Evolutionary conservation across 208 protist genomes (phyloP).

Genomic region (Wallacemonas sp.): DNA sequence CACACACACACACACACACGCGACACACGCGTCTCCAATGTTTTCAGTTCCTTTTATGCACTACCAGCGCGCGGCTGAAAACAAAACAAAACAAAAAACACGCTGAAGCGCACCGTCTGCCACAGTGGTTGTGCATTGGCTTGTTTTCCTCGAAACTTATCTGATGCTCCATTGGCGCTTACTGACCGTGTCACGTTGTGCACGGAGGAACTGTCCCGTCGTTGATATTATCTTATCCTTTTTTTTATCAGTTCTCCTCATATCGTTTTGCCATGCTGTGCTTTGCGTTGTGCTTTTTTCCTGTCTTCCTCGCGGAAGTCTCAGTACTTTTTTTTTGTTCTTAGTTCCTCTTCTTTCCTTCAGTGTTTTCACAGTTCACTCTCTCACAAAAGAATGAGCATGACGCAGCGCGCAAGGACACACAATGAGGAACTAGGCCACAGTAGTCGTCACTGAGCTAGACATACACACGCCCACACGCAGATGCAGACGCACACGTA

Average conservation of each 20-base stretch:
- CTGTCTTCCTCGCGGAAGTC: not conserved
- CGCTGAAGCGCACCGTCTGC: not conserved
- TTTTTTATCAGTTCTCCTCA: not conserved
- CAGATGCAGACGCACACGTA: too few relatives aligned
- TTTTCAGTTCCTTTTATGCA: too few relatives aligned
- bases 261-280: not conserved
- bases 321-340: slow-evolving; percentile 1
- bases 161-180: not conserved
- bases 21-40: too few relatives aligned
- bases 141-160: not conserved
- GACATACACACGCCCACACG: too few relatives aligned
- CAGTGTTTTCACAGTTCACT: not conserved
- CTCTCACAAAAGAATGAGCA: not conserved
- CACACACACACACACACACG: too few relatives aligned
- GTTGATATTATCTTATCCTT: not conserved
- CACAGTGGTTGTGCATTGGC: too few relatives aligned
- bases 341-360: not conserved
- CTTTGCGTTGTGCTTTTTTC: slow-evolving; percentile 1
- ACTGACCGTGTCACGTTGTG: not conserved
- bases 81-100: too few relatives aligned
- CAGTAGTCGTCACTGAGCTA: too few relatives aligned
- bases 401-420: not conserved
- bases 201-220: not conserved
- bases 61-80: too few relatives aligned
- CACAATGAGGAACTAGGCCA: too few relatives aligned